These are phyloP conservation scores for Chaetomium sp. DNA, from an alignment of 2,329 filamentous ascomycete genomes.

Conservation along the genomic window DNA sequence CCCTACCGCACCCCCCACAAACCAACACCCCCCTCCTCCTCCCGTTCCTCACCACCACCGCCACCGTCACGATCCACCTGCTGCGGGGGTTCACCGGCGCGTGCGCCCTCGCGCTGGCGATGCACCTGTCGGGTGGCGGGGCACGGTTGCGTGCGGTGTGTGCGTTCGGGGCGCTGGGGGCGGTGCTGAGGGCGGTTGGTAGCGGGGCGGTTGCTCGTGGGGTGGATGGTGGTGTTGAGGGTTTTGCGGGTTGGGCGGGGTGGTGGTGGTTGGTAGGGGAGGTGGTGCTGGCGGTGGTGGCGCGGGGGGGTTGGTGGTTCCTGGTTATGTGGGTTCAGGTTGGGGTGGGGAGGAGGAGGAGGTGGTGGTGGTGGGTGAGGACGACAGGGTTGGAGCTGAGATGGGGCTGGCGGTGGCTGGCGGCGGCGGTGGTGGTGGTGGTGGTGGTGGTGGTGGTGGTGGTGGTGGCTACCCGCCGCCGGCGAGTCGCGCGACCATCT, in stretches of 20 bases:
- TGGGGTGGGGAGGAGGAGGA: background rate
- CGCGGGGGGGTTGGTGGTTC: background rate
- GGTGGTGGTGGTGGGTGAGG: no score
- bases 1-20: background rate
- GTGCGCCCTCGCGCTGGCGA: background rate
- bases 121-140: background rate
- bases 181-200: background rate
- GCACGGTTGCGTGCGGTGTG: background rate
- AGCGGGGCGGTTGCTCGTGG: no score
- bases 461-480: background rate
- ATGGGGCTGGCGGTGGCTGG: background rate
- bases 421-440: no score
- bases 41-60: background rate
- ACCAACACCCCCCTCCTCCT: background rate
- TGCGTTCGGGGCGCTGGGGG: background rate
- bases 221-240: background rate
- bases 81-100: background rate
- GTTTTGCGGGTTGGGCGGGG: background rate
- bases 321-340: no score
- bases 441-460: no score
- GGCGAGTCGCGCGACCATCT: constrained; percentile 43
- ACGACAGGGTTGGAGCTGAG: no score
- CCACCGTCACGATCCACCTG: background rate
- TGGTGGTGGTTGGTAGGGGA: background rate
- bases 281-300: background rate